Conservation (phyloP, 805 yeast genomes). For the Kluyveromyces wickerhamii region DNA sequence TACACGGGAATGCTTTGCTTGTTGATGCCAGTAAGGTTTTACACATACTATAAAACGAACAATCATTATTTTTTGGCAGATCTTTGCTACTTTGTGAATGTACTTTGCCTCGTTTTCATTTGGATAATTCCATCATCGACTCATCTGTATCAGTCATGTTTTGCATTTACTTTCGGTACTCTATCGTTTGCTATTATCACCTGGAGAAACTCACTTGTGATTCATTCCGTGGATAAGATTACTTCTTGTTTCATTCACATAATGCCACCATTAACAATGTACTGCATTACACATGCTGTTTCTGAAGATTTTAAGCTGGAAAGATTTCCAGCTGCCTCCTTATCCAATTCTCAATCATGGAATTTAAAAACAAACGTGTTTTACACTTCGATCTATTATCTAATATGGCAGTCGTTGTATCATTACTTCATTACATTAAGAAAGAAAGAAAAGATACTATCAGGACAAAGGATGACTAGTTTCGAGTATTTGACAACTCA, state of each 20-base stretch:
- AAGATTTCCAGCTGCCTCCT: conserved; percentile 76
- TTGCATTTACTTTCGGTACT: conserved; percentile 83
- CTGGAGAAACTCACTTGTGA: conserved; percentile 89
- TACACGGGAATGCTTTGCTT: conserved; percentile 55
- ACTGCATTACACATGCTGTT: conserved; percentile 78
- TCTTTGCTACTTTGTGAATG: conserved; percentile 84
- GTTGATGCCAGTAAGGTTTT: conserved; percentile 76
- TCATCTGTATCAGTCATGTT: conserved; percentile 71
- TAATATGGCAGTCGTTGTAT: conserved; percentile 83
- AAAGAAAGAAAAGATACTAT: conserved; percentile 68
- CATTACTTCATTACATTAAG: conserved; percentile 87
- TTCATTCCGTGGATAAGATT: conserved; percentile 87
- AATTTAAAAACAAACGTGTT: conserved; percentile 45
- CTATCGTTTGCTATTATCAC: conserved; percentile 89
- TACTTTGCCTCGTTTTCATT: conserved; percentile 56
- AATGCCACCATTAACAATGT: conserved; percentile 82
- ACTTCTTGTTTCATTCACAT: conserved; percentile 88
- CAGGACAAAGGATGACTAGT: conserved; percentile 73
- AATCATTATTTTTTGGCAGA: conserved; percentile 88
- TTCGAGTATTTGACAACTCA: conserved; percentile 73
- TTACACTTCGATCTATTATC: conserved; percentile 74
- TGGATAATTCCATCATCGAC: conserved; percentile 78
- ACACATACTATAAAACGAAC: conserved; percentile 70
- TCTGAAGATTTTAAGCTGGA: conserved; percentile 38
- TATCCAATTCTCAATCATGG: conserved; percentile 52